Conservation (phyloP, 352 stramenopile genomes). For the Pythium utonaiense region DNA sequence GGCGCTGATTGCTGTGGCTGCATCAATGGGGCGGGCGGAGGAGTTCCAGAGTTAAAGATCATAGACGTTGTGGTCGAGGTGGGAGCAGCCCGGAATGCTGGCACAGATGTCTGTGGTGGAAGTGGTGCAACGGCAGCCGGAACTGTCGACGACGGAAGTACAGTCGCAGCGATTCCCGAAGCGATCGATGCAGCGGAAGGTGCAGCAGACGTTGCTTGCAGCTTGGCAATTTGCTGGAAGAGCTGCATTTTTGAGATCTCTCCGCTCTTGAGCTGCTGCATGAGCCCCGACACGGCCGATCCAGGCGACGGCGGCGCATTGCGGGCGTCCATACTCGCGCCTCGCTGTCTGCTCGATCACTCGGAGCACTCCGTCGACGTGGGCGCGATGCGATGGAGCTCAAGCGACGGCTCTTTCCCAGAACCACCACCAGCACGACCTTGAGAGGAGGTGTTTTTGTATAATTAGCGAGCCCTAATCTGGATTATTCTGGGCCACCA, state of each 20-base stretch:
- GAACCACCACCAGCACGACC: neutral
- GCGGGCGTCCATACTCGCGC: constrained; percentile 33
- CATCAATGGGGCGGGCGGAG: neutral
- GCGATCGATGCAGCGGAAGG: neutral
- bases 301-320: constrained; percentile 21
- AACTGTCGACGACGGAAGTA: neutral
- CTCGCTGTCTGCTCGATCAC: neutral
- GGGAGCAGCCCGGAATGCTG: neutral
- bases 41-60: constrained; percentile 3
- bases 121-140: neutral
- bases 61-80: constrained; percentile 1
- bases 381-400: neutral
- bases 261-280: constrained; percentile 81
- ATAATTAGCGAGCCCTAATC: neutral
- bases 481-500: neutral
- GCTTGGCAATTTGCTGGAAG: constrained; percentile 78
- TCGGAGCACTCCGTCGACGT: neutral
- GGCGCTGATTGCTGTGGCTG: neutral
- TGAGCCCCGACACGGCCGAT: constrained; percentile 57
- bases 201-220: constrained; percentile 33
- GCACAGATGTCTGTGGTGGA: neutral
- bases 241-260: constrained; percentile 86
- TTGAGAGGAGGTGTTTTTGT: neutral
- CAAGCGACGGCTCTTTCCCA: neutral
- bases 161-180: neutral